Base-by-base conservation (phyloP, 805 yeast species). In the Nakazawaea populi region DNA sequence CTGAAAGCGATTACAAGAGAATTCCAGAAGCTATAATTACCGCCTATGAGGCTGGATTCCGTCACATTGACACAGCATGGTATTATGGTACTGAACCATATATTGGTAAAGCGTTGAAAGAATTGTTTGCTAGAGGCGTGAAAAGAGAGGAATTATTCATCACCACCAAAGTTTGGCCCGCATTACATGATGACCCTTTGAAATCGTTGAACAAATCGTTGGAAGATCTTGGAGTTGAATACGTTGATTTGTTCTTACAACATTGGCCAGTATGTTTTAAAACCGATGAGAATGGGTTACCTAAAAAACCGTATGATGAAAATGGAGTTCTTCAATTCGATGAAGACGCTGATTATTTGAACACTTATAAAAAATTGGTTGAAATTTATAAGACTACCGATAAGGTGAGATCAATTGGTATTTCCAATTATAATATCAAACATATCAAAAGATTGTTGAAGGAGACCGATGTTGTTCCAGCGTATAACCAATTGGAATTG, bases 261-360 rank as follows among this genome's bases (percentile, higher is more conserved):
- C 80, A 76, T 60, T 76, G 80, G 80, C 82, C 80, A 3, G 55
- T 72, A n/a, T 63, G 70, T 35, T 65, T 73, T 44, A 60, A 64
- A 27, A 66, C 71, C n/a, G 76, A 66, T 54, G 71, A 63, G 32
- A 62, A 71, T 49, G 77, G 77, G 0, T 45, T 52, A 14, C 75
- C 76, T 3, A 45, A 66, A 1, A 57, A 56, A 28, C 78, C 78
- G 6, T 58, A 52, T 38, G 74, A 72, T 53, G 58, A 58, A 4
- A 56, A 68, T 28, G 79, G 76, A 0, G 60, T 67, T 10, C 49
- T 92, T 14, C 82, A 84, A 59, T 82, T 83, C 63, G 96, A 96
- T 44, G 97, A 92, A 71, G 94, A 87, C 54, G 98, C 94, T 29
- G 96, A 91, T 62, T 97, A 57, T 49, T 64, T 92, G 18, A 80